Conservation (phyloP, 352 stramenopile genomes). For the Pythium coloratum region DNA sequence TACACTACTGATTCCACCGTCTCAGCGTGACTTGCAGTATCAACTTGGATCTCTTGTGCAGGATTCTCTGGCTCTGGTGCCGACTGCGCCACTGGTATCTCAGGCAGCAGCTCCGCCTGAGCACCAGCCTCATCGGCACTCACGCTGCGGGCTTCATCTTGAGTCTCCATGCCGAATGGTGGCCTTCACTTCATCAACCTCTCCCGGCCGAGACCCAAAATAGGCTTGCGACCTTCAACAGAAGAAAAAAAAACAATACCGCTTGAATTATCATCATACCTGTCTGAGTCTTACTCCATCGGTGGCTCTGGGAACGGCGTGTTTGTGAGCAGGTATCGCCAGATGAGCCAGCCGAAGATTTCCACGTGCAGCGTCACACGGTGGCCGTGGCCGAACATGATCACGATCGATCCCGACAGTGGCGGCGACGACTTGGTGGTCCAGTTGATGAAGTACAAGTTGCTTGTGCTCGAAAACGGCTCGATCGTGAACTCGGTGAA, state of each 20-base stretch:
- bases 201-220: slow-evolving; percentile 2
- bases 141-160: background rate
- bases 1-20: background rate
- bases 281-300: slow-evolving; percentile 40
- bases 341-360: slow-evolving; percentile 86
- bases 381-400: slow-evolving; percentile 84
- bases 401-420: slow-evolving; percentile 75
- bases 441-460: slow-evolving; percentile 85
- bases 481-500: slow-evolving; percentile 78
- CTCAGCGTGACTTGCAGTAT: background rate
- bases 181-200: background rate
- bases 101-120: background rate
- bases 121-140: background rate
- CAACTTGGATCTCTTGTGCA: background rate
- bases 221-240: background rate
- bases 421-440: slow-evolving; percentile 78
- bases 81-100: background rate
- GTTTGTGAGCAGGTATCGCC: slow-evolving; percentile 83
- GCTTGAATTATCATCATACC: background rate
- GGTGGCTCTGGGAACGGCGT: slow-evolving; percentile 70
- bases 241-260: background rate
- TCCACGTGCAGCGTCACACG: slow-evolving; percentile 84
- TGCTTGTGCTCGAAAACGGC: slow-evolving; percentile 69
- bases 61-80: background rate
- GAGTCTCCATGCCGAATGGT: background rate